Percentiles rank a stretch among this genome's conserved stretches.
Evolutionary conservation across 208 protist species (phyloP).

Genomic region (Trypanosoma boissoni): DNA sequence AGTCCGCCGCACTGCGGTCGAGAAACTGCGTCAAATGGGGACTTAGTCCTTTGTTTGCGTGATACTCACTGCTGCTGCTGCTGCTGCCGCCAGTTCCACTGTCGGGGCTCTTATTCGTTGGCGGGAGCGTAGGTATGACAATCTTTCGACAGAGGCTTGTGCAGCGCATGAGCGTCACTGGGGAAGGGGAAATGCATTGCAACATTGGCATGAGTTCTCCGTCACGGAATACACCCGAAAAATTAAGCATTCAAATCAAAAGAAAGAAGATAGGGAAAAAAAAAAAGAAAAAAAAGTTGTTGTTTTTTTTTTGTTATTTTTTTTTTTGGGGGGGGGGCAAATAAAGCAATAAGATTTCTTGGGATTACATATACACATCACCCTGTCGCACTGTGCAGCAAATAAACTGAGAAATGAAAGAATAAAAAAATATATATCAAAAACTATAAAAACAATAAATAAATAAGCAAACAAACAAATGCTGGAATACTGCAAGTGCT

Average conservation of each 20-base stretch:
- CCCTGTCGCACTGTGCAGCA: background rate
- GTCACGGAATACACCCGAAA: no score
- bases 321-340: background rate
- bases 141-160: conserved; percentile 35
- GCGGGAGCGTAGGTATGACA: conserved; percentile 48
- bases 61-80: conserved; percentile 31
- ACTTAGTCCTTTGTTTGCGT: conserved; percentile 19
- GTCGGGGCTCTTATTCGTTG: background rate
- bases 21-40: conserved; percentile 38
- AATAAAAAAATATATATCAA: background rate
- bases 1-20: conserved; percentile 31
- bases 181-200: no score
- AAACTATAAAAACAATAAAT: conserved; percentile 12
- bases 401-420: background rate
- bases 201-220: no score
- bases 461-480: no score
- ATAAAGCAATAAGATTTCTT: background rate
- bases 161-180: background rate
- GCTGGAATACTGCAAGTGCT: no score
- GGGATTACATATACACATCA: no score
- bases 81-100: background rate
- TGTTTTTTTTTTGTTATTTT: no score
- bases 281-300: no score
- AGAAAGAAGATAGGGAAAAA: no score
- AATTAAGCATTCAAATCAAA: no score